Evolutionary conservation across 2,329 filamentous ascomycete species (phyloP).

Genomic region (Ceratocystis cubensis): DNA sequence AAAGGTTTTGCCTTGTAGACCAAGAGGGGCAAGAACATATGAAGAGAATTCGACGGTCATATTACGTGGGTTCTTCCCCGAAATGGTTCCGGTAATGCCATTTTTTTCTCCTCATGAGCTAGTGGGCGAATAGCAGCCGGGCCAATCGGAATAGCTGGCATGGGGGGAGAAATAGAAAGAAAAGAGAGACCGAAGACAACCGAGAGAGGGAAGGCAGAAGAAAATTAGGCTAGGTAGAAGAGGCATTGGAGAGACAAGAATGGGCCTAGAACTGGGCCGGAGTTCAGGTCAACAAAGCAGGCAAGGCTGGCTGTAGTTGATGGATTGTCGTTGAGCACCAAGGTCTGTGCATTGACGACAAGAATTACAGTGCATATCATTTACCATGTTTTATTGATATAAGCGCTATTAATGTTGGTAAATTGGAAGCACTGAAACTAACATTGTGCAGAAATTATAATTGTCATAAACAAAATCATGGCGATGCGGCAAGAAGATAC

Average conservation of each 20-base stretch:
- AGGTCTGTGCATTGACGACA: neutral
- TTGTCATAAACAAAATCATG: neutral
- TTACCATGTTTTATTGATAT: neutral
- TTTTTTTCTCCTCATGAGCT: neutral
- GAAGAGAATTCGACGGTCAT: no score
- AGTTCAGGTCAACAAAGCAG: neutral
- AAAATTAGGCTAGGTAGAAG: neutral
- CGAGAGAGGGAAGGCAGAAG: neutral
- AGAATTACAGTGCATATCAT: neutral
- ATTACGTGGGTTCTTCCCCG: neutral
- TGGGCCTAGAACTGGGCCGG: neutral
- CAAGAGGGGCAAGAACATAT: no score
- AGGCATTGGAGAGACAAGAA: neutral
- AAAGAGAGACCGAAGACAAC: neutral
- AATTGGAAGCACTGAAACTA: neutral
- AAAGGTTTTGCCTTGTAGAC: no score
- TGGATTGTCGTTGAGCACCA: neutral
- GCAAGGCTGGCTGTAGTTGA: neutral
- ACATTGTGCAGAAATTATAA: neutral
- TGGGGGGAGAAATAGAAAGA: neutral
- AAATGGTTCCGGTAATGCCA: neutral
- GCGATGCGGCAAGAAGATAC: neutral
- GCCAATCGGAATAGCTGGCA: neutral
- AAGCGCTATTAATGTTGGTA: neutral
- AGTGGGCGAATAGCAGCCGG: neutral